Evolutionary conservation across 1,284 basidiomycete genomes (phyloP), one percentile per base, ranked within the genome.

Genomic region (Sporisorium graminicola): DNA sequence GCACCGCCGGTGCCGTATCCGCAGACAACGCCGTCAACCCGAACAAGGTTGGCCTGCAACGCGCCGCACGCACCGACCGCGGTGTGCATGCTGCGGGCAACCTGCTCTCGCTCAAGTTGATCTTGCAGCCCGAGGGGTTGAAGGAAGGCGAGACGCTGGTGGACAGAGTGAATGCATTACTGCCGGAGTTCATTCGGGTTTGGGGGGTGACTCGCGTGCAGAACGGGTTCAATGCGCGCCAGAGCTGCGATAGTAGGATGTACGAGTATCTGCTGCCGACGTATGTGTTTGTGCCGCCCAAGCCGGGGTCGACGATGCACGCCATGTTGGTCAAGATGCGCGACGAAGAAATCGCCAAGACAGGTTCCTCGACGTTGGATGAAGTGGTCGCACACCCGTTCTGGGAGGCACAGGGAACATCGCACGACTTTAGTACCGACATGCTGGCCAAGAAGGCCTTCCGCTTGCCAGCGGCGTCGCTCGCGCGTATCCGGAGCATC

Each of bases 21-120:
- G 88, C 91, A 65, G 95, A 98, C 83, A 99, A 99, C 82, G 91
- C 95, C 0, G 90, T 93, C 70, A 92, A 98, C 86, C 93, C 94
- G 29, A 90, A 90, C 55, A 98, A 98, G 88, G 94, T 95, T 58
- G 90, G 89, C 53, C 89, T 99, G 14, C 91, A 91, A 49, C 90
- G 97, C 42, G 94, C 96, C 2, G 97, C 97, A 7, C 89, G 97
- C 2, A 99, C 97, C 0, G 97, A 99, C 86, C 93, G 95, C 1
- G 97, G 97, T 20, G 97, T 99, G 6, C 95, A 98, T 84, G 97
- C 97, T 6, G 95, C 95, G 8, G 94, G 95, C 13, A 99, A 99
- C 85, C 88, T 94, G 29, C 91, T 83, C 26, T 78, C 74, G 10
- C 65, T 86, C n/a, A 86, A 86, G 54, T 66, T 86, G 27, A 86